These are phyloP conservation scores for Megacollybia marginata DNA, from an alignment of 768 basidiomycete species.

Conservation along the genomic window DNA sequence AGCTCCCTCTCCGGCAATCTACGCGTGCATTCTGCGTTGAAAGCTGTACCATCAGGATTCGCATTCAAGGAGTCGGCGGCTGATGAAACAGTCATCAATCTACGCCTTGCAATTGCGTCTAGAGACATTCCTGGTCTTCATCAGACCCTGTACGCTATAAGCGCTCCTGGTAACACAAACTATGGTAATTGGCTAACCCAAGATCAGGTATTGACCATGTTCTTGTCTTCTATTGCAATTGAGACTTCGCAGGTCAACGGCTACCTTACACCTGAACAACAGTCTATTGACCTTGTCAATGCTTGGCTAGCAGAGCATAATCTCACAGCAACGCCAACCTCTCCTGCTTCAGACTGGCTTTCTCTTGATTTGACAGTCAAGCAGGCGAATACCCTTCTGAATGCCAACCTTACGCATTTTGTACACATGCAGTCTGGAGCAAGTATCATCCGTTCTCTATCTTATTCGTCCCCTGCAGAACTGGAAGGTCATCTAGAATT, in stretches of 20 bases:
- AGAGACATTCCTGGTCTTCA: constrained; percentile 23
- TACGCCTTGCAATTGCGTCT: constrained; percentile 31
- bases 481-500: constrained; percentile 19
- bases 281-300: background rate
- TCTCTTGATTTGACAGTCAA: constrained; percentile 18
- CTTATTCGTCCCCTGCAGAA: constrained; percentile 25
- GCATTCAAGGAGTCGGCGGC: constrained; percentile 20
- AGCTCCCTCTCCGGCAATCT: no score
- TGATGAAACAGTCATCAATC: constrained; percentile 19
- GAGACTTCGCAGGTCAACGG: constrained; percentile 11
- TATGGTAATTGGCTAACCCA: constrained; percentile 32
- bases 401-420: constrained; percentile 22
- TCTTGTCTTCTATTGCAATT: constrained; percentile 26
- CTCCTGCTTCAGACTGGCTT: constrained; percentile 22
- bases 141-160: constrained; percentile 25
- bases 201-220: constrained; percentile 34
- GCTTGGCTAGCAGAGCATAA: constrained; percentile 1
- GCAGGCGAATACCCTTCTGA: constrained; percentile 23
- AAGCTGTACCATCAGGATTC: constrained; percentile 27
- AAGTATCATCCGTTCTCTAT: constrained; percentile 20
- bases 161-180: constrained; percentile 22
- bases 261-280: background rate
- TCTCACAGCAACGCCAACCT: background rate
- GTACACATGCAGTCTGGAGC: constrained; percentile 17
- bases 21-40: background rate